Conservation (phyloP, 768 basidiomycete species). For the Hortiboletus campestris region DNA sequence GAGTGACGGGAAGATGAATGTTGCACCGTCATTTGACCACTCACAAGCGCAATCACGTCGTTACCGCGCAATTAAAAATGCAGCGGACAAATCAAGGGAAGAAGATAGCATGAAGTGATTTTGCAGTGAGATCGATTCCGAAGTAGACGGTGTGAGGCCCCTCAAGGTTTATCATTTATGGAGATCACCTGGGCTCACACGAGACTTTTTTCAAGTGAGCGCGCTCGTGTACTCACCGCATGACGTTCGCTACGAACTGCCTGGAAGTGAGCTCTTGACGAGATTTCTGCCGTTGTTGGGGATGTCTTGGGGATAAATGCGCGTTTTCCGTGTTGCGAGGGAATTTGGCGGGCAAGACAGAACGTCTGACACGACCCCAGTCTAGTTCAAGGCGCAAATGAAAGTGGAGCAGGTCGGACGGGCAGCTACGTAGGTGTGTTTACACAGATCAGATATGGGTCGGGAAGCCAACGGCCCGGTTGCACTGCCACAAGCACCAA, state of each 20-base stretch:
- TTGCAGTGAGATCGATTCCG: constrained; percentile 92
- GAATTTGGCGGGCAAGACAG: constrained; percentile 13
- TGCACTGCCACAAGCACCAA: constrained; percentile 23
- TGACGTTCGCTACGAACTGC: constrained; percentile 36
- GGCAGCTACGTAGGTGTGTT: background rate
- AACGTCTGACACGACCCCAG: constrained; percentile 19
- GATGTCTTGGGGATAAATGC: constrained; percentile 2
- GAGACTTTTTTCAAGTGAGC: constrained; percentile 1
- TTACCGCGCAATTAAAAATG: constrained; percentile 91
- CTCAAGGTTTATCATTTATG: constrained; percentile 35
- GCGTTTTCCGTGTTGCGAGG: background rate
- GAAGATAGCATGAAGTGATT: constrained; percentile 85
- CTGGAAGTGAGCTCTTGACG: constrained; percentile 34
- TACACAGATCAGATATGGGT: background rate
- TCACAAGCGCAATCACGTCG: constrained; percentile 75
- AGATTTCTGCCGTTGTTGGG: constrained; percentile 24
- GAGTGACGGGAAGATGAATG: constrained; percentile 2
- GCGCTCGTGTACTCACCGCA: constrained; percentile 27
- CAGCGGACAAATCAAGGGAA: constrained; percentile 81
- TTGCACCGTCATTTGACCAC: constrained; percentile 24
- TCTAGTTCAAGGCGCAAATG: too few relatives aligned
- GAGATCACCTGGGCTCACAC: constrained; percentile 42
- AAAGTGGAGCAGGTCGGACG: constrained; percentile 13
- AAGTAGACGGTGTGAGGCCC: constrained; percentile 63
- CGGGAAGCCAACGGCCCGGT: background rate